Base-by-base conservation (phyloP, 768 basidiomycete genomes). In the Tylopilus intermedius region DNA sequence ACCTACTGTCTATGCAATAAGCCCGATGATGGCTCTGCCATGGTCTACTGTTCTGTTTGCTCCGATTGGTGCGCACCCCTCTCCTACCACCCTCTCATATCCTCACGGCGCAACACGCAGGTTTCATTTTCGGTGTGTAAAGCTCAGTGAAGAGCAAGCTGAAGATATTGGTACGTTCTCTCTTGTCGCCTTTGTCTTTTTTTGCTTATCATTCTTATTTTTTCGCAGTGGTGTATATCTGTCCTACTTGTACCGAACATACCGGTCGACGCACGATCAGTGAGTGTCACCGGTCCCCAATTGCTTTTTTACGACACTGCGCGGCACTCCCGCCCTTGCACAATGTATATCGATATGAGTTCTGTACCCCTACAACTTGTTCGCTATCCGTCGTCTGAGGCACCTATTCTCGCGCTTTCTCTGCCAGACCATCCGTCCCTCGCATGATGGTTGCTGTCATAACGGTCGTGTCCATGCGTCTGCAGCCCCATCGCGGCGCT, bases 61-160 rank as follows among this genome's bases (percentile, higher is more conserved):
- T 75, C 72, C 24, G 83, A 83, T 57, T 91, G 90, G 90, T 86
- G 58, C 59, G 80, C 68, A 10, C 26, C 26, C 5, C 44, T 27
- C 27, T 8, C 24, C n/a, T 27, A 3, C 52, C n/a, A 18, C 21
- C 39, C 8, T 30, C 26, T 53, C 24, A n/a, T 18, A 44, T 4
- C 51, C 37, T 55, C 55, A 62, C 45, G 27, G 7, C 35, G 15
- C 26, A 33, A 32, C 9, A 37, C n/a, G 5, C 48, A 93, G 90
- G 90, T 90, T 82, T 68, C 90, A 93, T 67, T 92, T 92, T 60
- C 69, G 71, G n/a, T 93, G 90, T 69, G 76, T 91, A 9, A 71
- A 79, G 53, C 67, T 92, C 45, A 75, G 67, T 52, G 79, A 81
- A 58, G 71, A 76, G 47, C 77, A 84, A 58, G 90, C 90, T 8